Evolutionary conservation across 225 moss, liverwort and hornwort species (phyloP).

Genomic region (Takakia lepidozioides): DNA sequence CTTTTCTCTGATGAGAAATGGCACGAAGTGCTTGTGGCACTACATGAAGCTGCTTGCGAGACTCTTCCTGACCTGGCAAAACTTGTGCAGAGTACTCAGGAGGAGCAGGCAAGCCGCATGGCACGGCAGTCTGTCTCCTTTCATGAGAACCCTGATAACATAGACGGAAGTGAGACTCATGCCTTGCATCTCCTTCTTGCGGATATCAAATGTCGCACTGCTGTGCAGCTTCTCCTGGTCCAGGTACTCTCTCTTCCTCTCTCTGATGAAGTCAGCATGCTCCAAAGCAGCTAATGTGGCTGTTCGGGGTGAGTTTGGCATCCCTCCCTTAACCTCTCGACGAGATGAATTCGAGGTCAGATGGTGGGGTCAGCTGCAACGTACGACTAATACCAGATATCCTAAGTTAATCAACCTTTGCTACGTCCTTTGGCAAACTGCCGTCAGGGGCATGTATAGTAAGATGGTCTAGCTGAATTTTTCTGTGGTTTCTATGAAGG

Average conservation of each 20-base stretch:
- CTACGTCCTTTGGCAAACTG: too few relatives aligned
- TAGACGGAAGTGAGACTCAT: slow-evolving; percentile 65
- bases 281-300: too few relatives aligned
- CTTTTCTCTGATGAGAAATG: slow-evolving; percentile 89
- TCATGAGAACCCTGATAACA: slow-evolving; percentile 39
- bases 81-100: slow-evolving; percentile 65
- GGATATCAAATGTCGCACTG: slow-evolving; percentile 89
- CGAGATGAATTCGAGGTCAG: too few relatives aligned
- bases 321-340: too few relatives aligned
- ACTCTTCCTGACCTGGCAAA: slow-evolving; percentile 85
- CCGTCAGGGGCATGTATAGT: too few relatives aligned
- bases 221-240: slow-evolving; percentile 87
- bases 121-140: slow-evolving; percentile 33
- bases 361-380: too few relatives aligned
- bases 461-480: background rate
- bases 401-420: too few relatives aligned
- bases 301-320: too few relatives aligned
- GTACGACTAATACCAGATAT: too few relatives aligned
- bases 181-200: slow-evolving; percentile 58
- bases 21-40: slow-evolving; percentile 72
- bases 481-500: background rate
- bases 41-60: slow-evolving; percentile 75
- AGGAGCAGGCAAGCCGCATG: slow-evolving; percentile 31
- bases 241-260: slow-evolving; percentile 44
- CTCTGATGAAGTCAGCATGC: too few relatives aligned